Evolutionary conservation across 1,284 basidiomycete species (phyloP).

Genomic region (Ganoderma lucidum): DNA sequence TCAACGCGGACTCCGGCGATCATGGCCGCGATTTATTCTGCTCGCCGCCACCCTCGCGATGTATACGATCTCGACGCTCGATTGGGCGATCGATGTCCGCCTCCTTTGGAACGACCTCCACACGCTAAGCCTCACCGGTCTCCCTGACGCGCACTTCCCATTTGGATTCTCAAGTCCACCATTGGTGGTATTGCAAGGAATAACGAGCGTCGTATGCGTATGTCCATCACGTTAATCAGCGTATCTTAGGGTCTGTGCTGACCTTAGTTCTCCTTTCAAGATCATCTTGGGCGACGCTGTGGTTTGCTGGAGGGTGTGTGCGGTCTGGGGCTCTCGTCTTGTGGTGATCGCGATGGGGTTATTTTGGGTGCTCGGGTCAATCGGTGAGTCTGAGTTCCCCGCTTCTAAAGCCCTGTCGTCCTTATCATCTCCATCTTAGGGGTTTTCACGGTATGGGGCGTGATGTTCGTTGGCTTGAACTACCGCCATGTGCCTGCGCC

Average conservation of each 20-base stretch:
- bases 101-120: conserved; percentile 21
- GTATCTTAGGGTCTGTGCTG: not conserved
- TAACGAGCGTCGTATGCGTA: conserved; percentile 24
- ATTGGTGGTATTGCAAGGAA: conserved; percentile 16
- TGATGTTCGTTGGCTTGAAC: conserved; percentile 24
- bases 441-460: conserved; percentile 22
- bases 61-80: conserved; percentile 22
- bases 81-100: conserved; percentile 23
- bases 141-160: not conserved
- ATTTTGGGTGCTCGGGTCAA: conserved; percentile 23
- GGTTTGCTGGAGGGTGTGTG: conserved; percentile 21
- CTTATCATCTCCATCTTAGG: conserved; percentile 1
- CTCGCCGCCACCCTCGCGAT: conserved; percentile 20
- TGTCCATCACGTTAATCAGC: not conserved
- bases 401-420: not conserved
- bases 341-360: conserved; percentile 1
- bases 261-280: not conserved
- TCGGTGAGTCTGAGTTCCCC: conserved; percentile 14
- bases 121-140: conserved; percentile 9
- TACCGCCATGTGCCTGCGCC: conserved; percentile 13
- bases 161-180: conserved; percentile 15
- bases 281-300: conserved; percentile 23
- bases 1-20: conserved; percentile 15
- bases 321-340: conserved; percentile 16
- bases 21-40: conserved; percentile 16